Percentiles rank a stretch among this genome's conserved stretches.
phyloP scores from a whole-genome alignment of 129 eudicot species.

The Lactuca sativa region DNA sequence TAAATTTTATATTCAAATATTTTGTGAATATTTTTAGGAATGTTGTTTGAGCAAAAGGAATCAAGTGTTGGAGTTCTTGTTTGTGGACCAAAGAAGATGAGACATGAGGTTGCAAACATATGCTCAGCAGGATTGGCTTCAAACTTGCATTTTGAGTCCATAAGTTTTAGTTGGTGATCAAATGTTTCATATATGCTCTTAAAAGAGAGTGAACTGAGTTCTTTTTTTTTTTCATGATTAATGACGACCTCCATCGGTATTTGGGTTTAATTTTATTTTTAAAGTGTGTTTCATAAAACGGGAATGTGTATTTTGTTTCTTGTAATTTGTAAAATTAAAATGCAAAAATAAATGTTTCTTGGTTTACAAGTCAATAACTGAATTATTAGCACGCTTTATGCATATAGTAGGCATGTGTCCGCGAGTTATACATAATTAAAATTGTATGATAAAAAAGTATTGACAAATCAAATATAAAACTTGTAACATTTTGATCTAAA shows the following conservation, averaged over 20 bases:
- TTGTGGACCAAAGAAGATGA: slow-evolving; percentile 50
- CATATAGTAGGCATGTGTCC: too few relatives aligned
- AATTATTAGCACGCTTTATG: too few relatives aligned
- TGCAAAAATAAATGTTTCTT: too few relatives aligned
- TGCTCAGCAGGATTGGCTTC: slow-evolving; percentile 66
- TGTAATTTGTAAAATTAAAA: too few relatives aligned
- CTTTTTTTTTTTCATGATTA: background rate
- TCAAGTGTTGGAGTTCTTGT: slow-evolving; percentile 47
- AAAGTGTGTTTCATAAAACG: background rate
- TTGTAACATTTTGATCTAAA: too few relatives aligned
- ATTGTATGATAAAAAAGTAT: too few relatives aligned
- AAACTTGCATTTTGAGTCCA: slow-evolving; percentile 88
- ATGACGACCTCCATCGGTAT: background rate
- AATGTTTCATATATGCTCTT: background rate
- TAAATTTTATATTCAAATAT: background rate
- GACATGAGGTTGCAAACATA: slow-evolving; percentile 50
- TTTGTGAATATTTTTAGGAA: slow-evolving; percentile 36
- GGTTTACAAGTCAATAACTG: too few relatives aligned
- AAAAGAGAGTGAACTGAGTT: slow-evolving; percentile 9
- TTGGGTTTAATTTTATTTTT: background rate
- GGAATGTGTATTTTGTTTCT: background rate
- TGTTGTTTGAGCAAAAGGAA: slow-evolving; percentile 47
- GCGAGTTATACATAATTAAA: too few relatives aligned
- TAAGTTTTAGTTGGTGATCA: slow-evolving; percentile 88
- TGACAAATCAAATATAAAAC: too few relatives aligned